phyloP scores from a whole-genome alignment of 2,329 filamentous ascomycete genomes.

The Emericellopsis cladophorae region DNA sequence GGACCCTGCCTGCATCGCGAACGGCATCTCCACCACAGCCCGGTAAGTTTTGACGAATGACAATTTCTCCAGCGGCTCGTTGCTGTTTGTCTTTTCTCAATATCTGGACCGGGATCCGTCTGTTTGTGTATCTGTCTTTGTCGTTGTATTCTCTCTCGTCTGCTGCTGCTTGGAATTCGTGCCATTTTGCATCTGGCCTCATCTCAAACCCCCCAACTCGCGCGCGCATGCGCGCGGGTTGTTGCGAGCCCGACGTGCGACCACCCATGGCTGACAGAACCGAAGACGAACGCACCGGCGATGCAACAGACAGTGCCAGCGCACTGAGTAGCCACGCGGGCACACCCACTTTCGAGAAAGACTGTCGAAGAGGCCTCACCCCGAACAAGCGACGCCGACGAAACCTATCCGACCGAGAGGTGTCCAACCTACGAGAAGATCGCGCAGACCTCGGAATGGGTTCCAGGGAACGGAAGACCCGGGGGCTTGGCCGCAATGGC shows the following conservation, averaged over 20 bases:
- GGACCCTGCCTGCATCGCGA: not conserved
- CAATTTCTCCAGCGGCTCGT: too few species aligned
- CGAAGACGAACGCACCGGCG: not conserved
- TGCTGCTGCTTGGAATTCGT: too few species aligned
- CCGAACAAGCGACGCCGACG: not conserved
- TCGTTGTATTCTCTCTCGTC: too few species aligned
- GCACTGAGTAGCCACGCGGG: not conserved
- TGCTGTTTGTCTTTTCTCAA: too few species aligned
- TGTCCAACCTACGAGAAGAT: not conserved
- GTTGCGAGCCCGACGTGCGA: not conserved
- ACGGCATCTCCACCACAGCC: not conserved
- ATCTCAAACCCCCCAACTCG: too few species aligned
- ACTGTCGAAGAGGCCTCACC: not conserved
- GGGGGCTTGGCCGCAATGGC: constrained; percentile 30
- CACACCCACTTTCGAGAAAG: too few species aligned
- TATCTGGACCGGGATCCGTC: too few species aligned
- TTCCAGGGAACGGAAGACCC: constrained; percentile 24
- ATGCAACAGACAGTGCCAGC: not conserved
- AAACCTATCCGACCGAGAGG: not conserved
- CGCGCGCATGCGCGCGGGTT: not conserved
- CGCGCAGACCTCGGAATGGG: not conserved
- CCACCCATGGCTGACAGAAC: not conserved
- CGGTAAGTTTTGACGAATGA: not conserved
- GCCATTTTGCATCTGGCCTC: too few species aligned
- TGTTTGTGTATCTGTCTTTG: too few species aligned